A percentile compares a stretch with the other conserved stretches of the same genome.
These are phyloP conservation scores for Neurospora sp. DNA, from an alignment of 495 filamentous ascomycete species.

Conservation along the genomic window DNA sequence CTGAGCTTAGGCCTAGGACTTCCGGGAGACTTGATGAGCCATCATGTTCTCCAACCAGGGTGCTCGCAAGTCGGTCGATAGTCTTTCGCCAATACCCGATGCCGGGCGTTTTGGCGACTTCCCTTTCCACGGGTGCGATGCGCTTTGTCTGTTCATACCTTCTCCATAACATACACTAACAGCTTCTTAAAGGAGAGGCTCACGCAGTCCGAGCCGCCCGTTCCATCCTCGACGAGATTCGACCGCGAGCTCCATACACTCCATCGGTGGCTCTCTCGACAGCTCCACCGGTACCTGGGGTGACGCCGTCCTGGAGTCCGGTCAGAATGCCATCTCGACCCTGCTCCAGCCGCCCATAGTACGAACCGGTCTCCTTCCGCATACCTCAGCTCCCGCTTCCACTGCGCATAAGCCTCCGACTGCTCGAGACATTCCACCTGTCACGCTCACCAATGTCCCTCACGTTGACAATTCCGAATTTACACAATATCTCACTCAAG, in stretches of 20 bases:
- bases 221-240: constrained; percentile 55
- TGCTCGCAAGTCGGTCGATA: constrained; percentile 63
- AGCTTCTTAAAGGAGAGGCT: constrained; percentile 13
- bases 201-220: constrained; percentile 15
- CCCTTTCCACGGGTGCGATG: constrained; percentile 42
- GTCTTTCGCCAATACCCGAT: constrained; percentile 45
- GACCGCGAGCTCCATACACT: constrained; percentile 76
- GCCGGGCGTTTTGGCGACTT: constrained; percentile 45
- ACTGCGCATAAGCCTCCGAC: constrained; percentile 73
- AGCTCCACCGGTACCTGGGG: constrained; percentile 43
- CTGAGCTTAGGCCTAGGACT: constrained; percentile 1
- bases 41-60: constrained; percentile 55
- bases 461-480: constrained; percentile 74
- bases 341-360: constrained; percentile 84
- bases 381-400: constrained; percentile 53
- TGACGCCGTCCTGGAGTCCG: constrained; percentile 59
- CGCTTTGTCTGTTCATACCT: constrained; percentile 3
- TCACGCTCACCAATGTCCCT: constrained; percentile 81
- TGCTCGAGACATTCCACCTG: constrained; percentile 88
- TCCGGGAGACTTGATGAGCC: constrained; percentile 15
- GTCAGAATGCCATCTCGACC: constrained; percentile 89
- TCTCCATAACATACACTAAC: constrained; percentile 15
- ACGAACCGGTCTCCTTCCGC: constrained; percentile 73
- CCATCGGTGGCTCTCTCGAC: constrained; percentile 68
- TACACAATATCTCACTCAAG: constrained; percentile 70